Evolutionary conservation across 1,284 basidiomycete species (phyloP), one percentile per base, ranked within the genome.

Genomic region (Malassezia pachydermatis): DNA sequence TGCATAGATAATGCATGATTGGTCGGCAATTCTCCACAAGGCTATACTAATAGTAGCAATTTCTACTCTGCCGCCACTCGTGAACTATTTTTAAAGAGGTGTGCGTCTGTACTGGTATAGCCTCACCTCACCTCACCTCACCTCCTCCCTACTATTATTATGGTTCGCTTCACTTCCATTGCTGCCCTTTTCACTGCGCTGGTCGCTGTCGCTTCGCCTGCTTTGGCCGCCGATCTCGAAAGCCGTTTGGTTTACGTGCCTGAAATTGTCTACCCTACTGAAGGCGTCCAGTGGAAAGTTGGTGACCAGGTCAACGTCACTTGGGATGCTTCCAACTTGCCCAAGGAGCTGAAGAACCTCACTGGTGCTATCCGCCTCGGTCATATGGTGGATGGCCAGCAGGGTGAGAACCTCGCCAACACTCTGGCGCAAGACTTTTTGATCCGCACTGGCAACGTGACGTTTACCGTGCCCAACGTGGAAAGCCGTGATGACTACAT

Each of bases 231-330:
- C 13, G 35, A 33, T 19, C 40, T 49, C 27, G 35, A 36, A n/a
- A 37, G 35, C 27, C 51, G 58, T 22, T 44, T 57, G n/a, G 60
- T 62, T 17, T 62, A 48, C 43, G 36, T 44, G 13, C 60, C 60
- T 7, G 42, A 34, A 24, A 60, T 62, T 42, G 51, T 49, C 22
- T 48, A 49, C 22, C 60, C 58, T 5, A 40, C 24, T 6, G 14
- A 6, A 9, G 32, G 34, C 9, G 42, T 40, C 14, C 43, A 51
- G 30, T 60, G 60, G 60, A 29, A 16, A 11, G 50, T 51, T 23
- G 58, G 58, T 17, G 22, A 46, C 11, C 19, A 44, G 13, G 44
- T 47, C 11, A 39, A 35, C 11, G 57, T 60, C 24, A 41, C 44
- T 25, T 60, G 60, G 58, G 42, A 38, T 20, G 42, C 40, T 16